Evolutionary conservation across 2,329 filamentous ascomycete genomes (phyloP).

Genomic region (Onygena corvina): DNA sequence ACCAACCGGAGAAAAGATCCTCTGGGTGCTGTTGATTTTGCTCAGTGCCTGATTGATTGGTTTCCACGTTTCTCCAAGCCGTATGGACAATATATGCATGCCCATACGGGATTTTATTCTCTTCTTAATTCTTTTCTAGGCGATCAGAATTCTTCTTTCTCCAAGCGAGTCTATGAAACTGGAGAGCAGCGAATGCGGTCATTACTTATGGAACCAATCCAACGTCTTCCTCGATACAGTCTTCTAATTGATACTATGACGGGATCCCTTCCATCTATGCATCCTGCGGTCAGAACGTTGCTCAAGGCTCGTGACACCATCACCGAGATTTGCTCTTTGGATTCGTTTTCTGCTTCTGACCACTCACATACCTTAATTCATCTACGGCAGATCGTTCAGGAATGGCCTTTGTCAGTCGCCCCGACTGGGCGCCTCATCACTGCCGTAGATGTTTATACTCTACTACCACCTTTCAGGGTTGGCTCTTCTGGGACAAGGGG

Average conservation of each 20-base stretch:
- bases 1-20: constrained; percentile 47
- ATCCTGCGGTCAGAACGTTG: constrained; percentile 71
- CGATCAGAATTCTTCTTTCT: constrained; percentile 68
- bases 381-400: constrained; percentile 62
- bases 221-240: constrained; percentile 85
- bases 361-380: constrained; percentile 63
- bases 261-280: constrained; percentile 68
- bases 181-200: constrained; percentile 88
- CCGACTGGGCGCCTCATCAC: constrained; percentile 68
- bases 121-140: constrained; percentile 66
- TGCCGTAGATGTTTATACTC: constrained; percentile 66
- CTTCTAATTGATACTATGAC: constrained; percentile 94
- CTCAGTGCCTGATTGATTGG: constrained; percentile 74
- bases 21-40: constrained; percentile 65
- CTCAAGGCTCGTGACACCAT: constrained; percentile 86
- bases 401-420: constrained; percentile 61
- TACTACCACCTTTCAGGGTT: constrained; percentile 57
- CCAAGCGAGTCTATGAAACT: constrained; percentile 63
- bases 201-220: constrained; percentile 88
- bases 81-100: constrained; percentile 85
- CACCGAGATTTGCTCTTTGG: constrained; percentile 90
- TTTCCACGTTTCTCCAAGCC: constrained; percentile 84
- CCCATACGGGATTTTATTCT: constrained; percentile 75
- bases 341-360: constrained; percentile 52
- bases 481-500: constrained; percentile 33